Evolutionary conservation across 2,329 filamentous ascomycete species (phyloP), one percentile per base, ranked within the genome.

Genomic region (Blumeria hordei): DNA sequence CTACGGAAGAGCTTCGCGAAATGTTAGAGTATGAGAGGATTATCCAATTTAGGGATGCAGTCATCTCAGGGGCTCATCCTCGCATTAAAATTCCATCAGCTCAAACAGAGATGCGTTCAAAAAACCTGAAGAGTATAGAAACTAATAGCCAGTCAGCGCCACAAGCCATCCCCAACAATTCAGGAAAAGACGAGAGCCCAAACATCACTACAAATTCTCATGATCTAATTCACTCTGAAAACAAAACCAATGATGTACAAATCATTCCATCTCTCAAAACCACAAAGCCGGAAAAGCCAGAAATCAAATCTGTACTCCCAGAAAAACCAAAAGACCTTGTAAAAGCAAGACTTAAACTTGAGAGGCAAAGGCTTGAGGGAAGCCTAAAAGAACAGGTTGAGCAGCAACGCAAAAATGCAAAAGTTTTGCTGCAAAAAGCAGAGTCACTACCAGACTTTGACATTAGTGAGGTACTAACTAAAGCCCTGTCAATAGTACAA

Each of bases 301-400:
- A 82, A 67, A 84, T 92, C 69, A 79, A 93, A 67, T 85, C 87
- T 53, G 80, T 93, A 58, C 74, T 93, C 61, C 74, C 93, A 67
- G 82, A 85, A 64, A 94, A 94, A 68, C 88, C 88, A 61, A 83
- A 87, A 65, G 80, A 85, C 65, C 72, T 93, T 61, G 79, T 92
- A 65, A 83, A 80, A 69, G 86, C 87, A 64, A 87, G 94, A 69
- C 71, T 86, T 58, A 78, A 83, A 65, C 69, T 90, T 59, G 85
- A 87, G 68, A 80, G 90, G 59, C 80, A 88, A 68, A 78, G 83
- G 59, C 72, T 95, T 63, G 92, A 96, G 68, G 79, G 81, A 60
- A 70, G 74, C 37, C 68, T 96, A 62, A 81, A 78, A 67, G 83
- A 93, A 54, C 83, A 94, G 67, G 69, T 84, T 61, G 84, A 90